phyloP scores from a whole-genome alignment of 768 basidiomycete species.

The Boletus barrowsii region DNA sequence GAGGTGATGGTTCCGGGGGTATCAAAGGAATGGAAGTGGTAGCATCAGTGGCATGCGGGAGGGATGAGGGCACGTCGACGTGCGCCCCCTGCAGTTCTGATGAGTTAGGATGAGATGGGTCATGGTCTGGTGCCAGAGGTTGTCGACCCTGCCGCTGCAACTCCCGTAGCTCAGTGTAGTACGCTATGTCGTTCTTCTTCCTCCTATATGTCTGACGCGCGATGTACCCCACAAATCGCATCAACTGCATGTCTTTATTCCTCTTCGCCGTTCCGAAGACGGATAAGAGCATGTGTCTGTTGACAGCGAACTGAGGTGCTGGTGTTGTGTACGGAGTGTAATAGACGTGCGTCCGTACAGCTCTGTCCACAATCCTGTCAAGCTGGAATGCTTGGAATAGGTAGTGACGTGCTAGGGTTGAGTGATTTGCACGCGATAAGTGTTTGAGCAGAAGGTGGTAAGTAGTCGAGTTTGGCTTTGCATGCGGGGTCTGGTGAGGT shows the following conservation, averaged over 20 bases:
- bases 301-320: slow-evolving; percentile 55
- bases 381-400: slow-evolving; percentile 48
- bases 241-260: slow-evolving; percentile 53
- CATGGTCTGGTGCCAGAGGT: slow-evolving; percentile 20
- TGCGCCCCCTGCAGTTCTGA: background rate
- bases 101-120: slow-evolving; percentile 11
- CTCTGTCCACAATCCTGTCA: slow-evolving; percentile 37
- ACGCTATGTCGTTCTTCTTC: slow-evolving; percentile 48
- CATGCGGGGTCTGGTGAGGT: slow-evolving; percentile 39
- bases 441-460: slow-evolving; percentile 62
- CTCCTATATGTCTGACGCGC: slow-evolving; percentile 42
- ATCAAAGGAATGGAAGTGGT: slow-evolving; percentile 29
- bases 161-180: slow-evolving; percentile 36
- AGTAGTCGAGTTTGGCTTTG: slow-evolving; percentile 63
- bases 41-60: background rate
- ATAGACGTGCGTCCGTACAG: slow-evolving; percentile 34
- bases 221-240: slow-evolving; percentile 57
- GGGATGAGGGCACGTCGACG: background rate
- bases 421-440: slow-evolving; percentile 45
- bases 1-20: slow-evolving; percentile 15
- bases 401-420: slow-evolving; percentile 64
- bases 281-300: slow-evolving; percentile 52
- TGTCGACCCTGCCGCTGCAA: slow-evolving; percentile 23
- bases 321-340: slow-evolving; percentile 32
- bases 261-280: slow-evolving; percentile 58